phyloP scores from a whole-genome alignment of 371 early-diverging fungal species.

The Lichtheimia ramosa region DNA sequence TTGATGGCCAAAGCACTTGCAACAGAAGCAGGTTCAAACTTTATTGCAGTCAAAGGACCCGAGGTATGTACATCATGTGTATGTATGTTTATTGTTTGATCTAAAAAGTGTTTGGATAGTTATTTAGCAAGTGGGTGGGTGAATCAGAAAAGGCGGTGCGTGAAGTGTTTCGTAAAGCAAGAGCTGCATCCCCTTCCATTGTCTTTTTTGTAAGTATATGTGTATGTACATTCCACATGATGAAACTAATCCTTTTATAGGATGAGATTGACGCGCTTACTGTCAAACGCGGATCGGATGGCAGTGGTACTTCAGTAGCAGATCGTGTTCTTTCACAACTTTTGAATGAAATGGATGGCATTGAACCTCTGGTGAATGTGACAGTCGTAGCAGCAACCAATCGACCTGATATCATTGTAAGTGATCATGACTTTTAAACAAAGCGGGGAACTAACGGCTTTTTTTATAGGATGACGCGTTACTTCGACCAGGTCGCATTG shows the following conservation, averaged over 20 bases:
- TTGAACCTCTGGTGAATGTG: slow-evolving; percentile 91
- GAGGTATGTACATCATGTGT: slow-evolving; percentile 59
- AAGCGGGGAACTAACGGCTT: background rate
- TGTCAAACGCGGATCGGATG: slow-evolving; percentile 73
- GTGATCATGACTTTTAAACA: no score
- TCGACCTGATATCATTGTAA: slow-evolving; percentile 95
- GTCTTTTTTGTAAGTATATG: slow-evolving; percentile 88
- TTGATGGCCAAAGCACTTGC: slow-evolving; percentile 97
- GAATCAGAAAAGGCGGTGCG: slow-evolving; percentile 97
- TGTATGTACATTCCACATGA: background rate
- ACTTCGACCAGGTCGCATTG: slow-evolving; percentile 96
- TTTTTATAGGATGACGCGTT: slow-evolving; percentile 81
- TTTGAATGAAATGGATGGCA: slow-evolving; percentile 95
- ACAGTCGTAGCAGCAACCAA: slow-evolving; percentile 99
- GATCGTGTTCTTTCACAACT: slow-evolving; percentile 95
- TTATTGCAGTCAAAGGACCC: slow-evolving; percentile 97
- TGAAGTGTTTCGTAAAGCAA: slow-evolving; percentile 93
- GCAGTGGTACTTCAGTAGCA: slow-evolving; percentile 78
- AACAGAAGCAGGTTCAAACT: slow-evolving; percentile 95
- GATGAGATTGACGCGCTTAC: slow-evolving; percentile 98
- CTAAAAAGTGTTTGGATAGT: slow-evolving; percentile 27
- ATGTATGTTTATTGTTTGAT: background rate
- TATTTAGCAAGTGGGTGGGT: slow-evolving; percentile 98
- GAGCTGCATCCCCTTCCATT: slow-evolving; percentile 94
- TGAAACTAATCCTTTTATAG: slow-evolving; percentile 31